Evolutionary conservation across 768 basidiomycete genomes (phyloP), one percentile per base, ranked within the genome.

Genomic region (Phlegmacium glaucopus): DNA sequence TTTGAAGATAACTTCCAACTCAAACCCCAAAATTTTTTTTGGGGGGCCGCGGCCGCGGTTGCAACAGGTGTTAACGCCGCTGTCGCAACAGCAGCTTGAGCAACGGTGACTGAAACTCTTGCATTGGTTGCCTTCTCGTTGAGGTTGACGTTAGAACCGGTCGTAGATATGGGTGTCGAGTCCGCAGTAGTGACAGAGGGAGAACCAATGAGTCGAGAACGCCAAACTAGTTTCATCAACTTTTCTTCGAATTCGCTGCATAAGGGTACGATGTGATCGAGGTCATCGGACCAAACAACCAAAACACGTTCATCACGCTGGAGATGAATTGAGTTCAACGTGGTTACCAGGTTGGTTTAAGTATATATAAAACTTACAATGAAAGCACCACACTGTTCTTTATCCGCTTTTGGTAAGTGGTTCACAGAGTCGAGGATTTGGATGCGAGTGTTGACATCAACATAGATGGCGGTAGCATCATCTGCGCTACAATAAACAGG

Each of bases 301-400:
- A 94, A 72, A 36, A 90, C 87, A 17, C 81, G 79, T 58, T 94
- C 90, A 62, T 91, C 85, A 22, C 91, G 83, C 89, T 90, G 57
- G 16, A 40, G 26, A 48, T 51, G 49, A 50, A 50, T 55, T 44
- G 49, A 32, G 30, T 36, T 38, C 15, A 39, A 17, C 41, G 22
- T 36, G 12, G n/a, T n/a, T n/a, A n/a, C n/a, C 38, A 16, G 7
- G 27, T n/a, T 28, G 45, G 46, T 25, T 47, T 44, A 27, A 43
- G 11, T 9, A 17, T 37, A 16, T 30, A 28, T 43, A 47, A 40
- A 39, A 74, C 78, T 59, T 62, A 86, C 88, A 44, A 92, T 76
- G 62, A 94, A 94, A 10, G 92, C 92, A 15, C 84, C 92, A 42
- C 87, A 91, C 58, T 94, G 91, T 61, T 94, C 91, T 70, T 93